Evolutionary conservation across 139 green algal genomes (phyloP), one percentile per base, ranked within the genome.

Genomic region (Coelastrella sp.): DNA sequence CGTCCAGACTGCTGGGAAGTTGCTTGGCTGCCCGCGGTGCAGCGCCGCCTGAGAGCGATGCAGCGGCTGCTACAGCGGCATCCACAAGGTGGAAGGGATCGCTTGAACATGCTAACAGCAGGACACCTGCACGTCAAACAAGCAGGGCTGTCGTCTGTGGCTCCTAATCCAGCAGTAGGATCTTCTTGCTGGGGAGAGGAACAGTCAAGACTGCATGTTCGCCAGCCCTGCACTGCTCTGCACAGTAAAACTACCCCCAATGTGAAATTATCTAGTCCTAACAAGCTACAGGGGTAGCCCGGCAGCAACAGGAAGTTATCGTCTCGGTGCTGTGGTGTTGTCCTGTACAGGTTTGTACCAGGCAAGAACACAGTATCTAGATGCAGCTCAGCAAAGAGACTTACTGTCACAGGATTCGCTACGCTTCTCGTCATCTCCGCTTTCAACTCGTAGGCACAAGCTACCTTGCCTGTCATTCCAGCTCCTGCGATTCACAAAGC

Each of bases 1-100:
- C 89, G 77, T 99, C 95, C 41, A 98, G 67, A 11, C 90, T 94
- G 51, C 86, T 77, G 0, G 97, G 97, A 60, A 97, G 77, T 27
- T 79, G 21, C 89, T 98, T 98, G 3, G 89, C 74, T 76, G 85
- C 59, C 79, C 93, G 86, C 0, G 91, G 92, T 15, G 69, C 80
- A 15, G 92, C 94, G 34, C 87, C 89, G 32, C 95, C 95, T 13
- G 92, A 96, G 30, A 95, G 85, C 2, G 66, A 53, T 19, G 94
- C 95, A 5, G 95, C 95, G 7, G 83, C 88, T 2, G 90, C 87
- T 43, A 97, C 89, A 17, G 89, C 93, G 11, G 71, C 78, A 35
- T 96, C 91, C 4, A 94, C 66, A 4, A 97, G 89, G 25, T 80
- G 50, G 34, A 88, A 95, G 19, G 93, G 91, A 68, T 96, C 87